Evolutionary conservation across 177 flowering plant genomes (phyloP).

Genomic region (Vitis hybrid): DNA sequence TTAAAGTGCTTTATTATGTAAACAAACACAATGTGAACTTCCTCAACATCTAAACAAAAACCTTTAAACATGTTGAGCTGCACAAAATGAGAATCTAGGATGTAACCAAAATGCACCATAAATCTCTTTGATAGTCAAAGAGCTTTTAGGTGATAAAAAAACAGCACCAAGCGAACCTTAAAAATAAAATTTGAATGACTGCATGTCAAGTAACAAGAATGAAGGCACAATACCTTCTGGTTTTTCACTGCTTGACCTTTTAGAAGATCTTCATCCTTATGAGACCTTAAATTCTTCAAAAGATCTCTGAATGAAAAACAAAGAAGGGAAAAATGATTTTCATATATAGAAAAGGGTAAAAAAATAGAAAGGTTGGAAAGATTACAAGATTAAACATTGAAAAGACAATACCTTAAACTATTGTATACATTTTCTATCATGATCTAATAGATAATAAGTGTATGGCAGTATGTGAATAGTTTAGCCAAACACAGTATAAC

Average conservation of each 20-base stretch:
- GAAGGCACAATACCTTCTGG: conserved; percentile 60
- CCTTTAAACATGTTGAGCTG: too few species aligned
- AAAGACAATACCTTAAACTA: background rate
- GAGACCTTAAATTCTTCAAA: conserved; percentile 56
- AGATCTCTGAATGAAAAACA: conserved; percentile 45
- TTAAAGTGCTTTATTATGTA: too few species aligned
- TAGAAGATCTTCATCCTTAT: conserved; percentile 76
- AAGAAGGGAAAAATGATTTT: background rate
- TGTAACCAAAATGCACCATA: too few species aligned
- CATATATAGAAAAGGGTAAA: background rate
- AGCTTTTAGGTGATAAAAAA: background rate
- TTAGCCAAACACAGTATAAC: too few species aligned
- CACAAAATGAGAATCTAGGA: too few species aligned
- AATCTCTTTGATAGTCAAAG: background rate
- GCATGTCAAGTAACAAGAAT: background rate
- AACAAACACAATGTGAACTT: too few species aligned
- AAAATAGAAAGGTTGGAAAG: background rate
- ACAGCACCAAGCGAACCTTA: background rate
- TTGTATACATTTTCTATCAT: background rate
- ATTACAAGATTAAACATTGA: background rate
- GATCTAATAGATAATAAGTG: background rate
- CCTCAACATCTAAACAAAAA: too few species aligned
- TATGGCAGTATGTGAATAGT: background rate
- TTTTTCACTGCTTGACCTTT: conserved; percentile 94
- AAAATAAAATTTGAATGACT: background rate